Evolutionary conservation across 2,329 filamentous ascomycete genomes (phyloP), one percentile per base, ranked within the genome.

Genomic region (Beauveria caledonica): DNA sequence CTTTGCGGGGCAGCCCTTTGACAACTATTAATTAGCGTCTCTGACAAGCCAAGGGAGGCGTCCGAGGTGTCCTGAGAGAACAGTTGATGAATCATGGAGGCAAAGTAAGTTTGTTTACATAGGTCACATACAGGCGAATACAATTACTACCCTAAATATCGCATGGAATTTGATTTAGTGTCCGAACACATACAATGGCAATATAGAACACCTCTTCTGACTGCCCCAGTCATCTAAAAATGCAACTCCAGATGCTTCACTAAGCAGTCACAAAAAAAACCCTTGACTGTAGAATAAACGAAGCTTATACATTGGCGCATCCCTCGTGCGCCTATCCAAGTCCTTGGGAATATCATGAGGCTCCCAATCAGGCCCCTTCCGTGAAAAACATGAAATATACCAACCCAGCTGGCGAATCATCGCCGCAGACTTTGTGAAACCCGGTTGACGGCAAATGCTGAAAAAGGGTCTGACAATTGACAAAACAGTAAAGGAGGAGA

Each of bases 21-120:
- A 15, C 33, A 36, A 15, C 13, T 36, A 5, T 15, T 15, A 25
- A 25, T 6, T 27, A 36, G 33, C 33, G 33, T 36, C 33, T 15
- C 11, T 13, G 13, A 36, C 33, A 5, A 36, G 33, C 33, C 11
- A 36, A 36, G 33, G 33, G 33, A 15, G 33, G 13, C 33, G 33
- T 36, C 23, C 23, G 33, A 15, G 33, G 13, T 13, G 33, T 36
- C 23, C 23, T 17, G 9, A 46, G 40, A 46, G 33, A 42, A 45
- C 53, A 55, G 11, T 11, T 45, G n/a, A 58, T 58, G 56, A 51
- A 58, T 58, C 56, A 58, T 58, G 36, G 56, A 40, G 13, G 33
- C 33, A 36, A 36, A 36, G 33, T 36, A 13, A 36, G 13, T 15
- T 36, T 36, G 13, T 15, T 36, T 13, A 36, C 33, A 36, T 36